phyloP scores from a whole-genome alignment of 306 rosid species.

The Rosa chinensis region DNA sequence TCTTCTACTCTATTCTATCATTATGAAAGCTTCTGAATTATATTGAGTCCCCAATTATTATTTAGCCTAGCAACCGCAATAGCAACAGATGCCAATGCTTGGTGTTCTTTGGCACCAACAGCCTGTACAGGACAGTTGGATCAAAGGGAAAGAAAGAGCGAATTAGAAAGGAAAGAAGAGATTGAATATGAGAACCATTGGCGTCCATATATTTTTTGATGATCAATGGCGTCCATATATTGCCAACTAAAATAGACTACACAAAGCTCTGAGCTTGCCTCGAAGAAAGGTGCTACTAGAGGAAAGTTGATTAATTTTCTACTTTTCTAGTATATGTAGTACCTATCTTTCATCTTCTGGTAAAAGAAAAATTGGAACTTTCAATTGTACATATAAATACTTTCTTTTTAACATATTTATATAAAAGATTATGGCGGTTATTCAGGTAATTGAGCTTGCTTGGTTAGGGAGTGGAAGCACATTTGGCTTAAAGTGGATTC shows the following conservation, averaged over 20 bases:
- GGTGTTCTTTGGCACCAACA: constrained; percentile 2
- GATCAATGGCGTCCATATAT: background rate
- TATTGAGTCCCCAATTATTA: background rate
- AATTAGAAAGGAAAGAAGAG: background rate
- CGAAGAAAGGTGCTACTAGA: background rate
- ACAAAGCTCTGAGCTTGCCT: background rate
- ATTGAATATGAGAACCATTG: background rate
- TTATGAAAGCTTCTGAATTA: background rate
- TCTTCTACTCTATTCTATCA: background rate
- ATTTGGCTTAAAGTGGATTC: too few relatives aligned
- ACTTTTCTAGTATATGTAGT: background rate
- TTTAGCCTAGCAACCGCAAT: background rate
- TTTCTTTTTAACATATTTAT: background rate
- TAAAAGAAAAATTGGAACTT: too few relatives aligned
- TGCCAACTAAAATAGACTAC: background rate
- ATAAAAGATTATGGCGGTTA: too few relatives aligned
- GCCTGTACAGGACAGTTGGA: background rate
- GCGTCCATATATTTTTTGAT: background rate
- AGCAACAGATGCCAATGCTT: background rate
- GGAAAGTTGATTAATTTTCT: background rate
- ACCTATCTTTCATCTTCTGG: background rate
- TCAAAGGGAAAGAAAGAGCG: background rate
- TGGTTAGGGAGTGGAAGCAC: too few relatives aligned
- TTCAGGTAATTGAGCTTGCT: too few relatives aligned
- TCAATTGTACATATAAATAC: background rate